phyloP scores from a whole-genome alignment of 441 rosid genomes.

The Flueggea neowawraea region DNA sequence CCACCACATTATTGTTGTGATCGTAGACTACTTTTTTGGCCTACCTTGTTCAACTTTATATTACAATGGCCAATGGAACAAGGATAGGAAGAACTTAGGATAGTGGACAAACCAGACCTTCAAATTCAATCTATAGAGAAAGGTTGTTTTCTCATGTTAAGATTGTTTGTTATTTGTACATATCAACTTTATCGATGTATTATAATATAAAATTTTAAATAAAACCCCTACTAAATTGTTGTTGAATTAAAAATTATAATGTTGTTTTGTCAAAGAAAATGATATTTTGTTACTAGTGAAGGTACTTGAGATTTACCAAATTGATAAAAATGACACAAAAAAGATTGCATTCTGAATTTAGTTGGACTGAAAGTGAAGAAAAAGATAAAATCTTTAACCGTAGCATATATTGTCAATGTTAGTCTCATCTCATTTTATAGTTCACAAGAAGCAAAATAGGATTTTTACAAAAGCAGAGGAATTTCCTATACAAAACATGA shows the following conservation, averaged over 20 bases:
- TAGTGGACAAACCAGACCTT: slow-evolving; percentile 3
- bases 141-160: slow-evolving; percentile 9
- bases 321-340: too few relatives aligned
- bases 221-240: too few relatives aligned
- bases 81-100: slow-evolving; percentile 9
- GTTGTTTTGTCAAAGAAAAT: too few relatives aligned
- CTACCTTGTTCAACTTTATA: slow-evolving; percentile 8
- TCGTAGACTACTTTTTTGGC: too few relatives aligned
- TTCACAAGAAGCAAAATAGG: slow-evolving; percentile 15
- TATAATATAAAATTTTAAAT: not conserved
- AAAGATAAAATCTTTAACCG: too few relatives aligned
- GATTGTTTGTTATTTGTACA: slow-evolving; percentile 10
- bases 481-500: too few relatives aligned
- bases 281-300: too few relatives aligned
- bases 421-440: slow-evolving; percentile 13
- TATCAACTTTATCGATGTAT: slow-evolving; percentile 8
- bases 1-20: too few relatives aligned
- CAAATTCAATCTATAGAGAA: slow-evolving; percentile 7
- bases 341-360: too few relatives aligned
- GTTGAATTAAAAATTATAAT: too few relatives aligned
- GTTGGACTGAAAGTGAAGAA: too few relatives aligned
- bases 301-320: too few relatives aligned
- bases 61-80: slow-evolving; percentile 17
- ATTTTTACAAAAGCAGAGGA: slow-evolving; percentile 34
- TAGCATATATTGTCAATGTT: not conserved